Base-by-base conservation (phyloP, 1,284 basidiomycete genomes). In the Mycocalia duriaeana region DNA sequence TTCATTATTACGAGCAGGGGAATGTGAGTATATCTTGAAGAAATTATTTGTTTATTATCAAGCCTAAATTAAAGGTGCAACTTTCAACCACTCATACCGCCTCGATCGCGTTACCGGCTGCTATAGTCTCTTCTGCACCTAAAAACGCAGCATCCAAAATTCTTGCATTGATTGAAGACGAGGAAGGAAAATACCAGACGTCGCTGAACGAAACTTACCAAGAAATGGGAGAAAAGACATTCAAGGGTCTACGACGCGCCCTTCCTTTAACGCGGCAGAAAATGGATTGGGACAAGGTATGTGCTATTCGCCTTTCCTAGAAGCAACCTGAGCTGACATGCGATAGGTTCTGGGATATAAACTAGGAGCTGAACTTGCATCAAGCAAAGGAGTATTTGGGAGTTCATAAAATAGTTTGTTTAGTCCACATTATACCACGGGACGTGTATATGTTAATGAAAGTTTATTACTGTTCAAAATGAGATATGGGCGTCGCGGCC, bases 1-100 rank as follows among this genome's bases (percentile, higher is more conserved):
- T 95, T 20, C 94, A 97, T 65, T 97, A 97, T 63, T 97, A 93
- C 61, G 94, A 97, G 65, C 92, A 95, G 67, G 94, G 92, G 58
- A 94, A 94, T 62, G 94, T 93, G 52, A 49, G 76, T 63, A n/a
- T 25, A 20, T 28, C 45, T 11, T 38, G 20, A 25, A 19, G n/a
- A 37, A 45, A 25, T 19, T 3, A 13, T 6, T 7, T 23, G 6
- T 25, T 22, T 24, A 34, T 18, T 14, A 35, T n/a, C 25, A 42
- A 37, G 34, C 24, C 3, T 5, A 44, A 25, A 8, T 5, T 42
- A 5, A 46, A 95, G 89, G 91, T 95, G 25, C 94, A 96, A 78
- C 76, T 97, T 25, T 75, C 83, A 20, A 89, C 93, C 5, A 80
- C 73, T 2, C 86, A 92, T 60, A 69, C 70, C 13, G 66, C 88